Evolutionary conservation across 208 protist species (phyloP), one percentile per base, ranked within the genome.

Genomic region (Acanthamoeba culbertsoni): DNA sequence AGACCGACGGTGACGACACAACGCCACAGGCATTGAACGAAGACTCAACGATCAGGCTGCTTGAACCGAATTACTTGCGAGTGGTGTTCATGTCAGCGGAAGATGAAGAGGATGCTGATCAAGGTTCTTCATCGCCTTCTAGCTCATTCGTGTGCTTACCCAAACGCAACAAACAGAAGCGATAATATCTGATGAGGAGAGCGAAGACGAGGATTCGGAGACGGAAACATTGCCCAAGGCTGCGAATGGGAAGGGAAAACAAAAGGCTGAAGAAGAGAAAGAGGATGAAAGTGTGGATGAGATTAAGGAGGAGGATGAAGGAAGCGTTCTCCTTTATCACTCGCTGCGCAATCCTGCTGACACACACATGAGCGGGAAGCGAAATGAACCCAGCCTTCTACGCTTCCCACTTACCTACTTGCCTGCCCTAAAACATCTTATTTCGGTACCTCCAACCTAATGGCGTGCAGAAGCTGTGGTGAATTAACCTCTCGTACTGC

Each of bases 91-190:
- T 33, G 3, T 45, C 46, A 20, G 33, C 82, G 10, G 82, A 90
- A 26, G 82, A 90, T 4, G 82, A 90, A 23, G 82, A 90, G 42
- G 51, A 90, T 46, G 73, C 73, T 33, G 68, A 79, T 26, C 68
- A 79, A 79, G 68, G 68, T 79, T 18, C 57, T 2, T 65, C 1
- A 23, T 23, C 3, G 12, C 26, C 35, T 23, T 35, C 26, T 16
- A 37, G 12, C 2, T 31, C 2, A 31, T 65, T 18, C 51, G 51
- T 57, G 18, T 23, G 51, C 2, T 0, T 4, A 3, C 51, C 51
- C 0, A 71, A 8, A 12, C 31, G 63, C 37, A 45, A 14, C 37
- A 26, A 5, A n/a, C n/a, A n/a, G n/a, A n/a, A n/a, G n/a, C n/a
- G n/a, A n/a, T n/a, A n/a, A n/a, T n/a, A n/a, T n/a, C n/a, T 2